Evolutionary conservation across 2,329 filamentous ascomycete genomes (phyloP).

Genomic region (Chaetomium globosum): DNA sequence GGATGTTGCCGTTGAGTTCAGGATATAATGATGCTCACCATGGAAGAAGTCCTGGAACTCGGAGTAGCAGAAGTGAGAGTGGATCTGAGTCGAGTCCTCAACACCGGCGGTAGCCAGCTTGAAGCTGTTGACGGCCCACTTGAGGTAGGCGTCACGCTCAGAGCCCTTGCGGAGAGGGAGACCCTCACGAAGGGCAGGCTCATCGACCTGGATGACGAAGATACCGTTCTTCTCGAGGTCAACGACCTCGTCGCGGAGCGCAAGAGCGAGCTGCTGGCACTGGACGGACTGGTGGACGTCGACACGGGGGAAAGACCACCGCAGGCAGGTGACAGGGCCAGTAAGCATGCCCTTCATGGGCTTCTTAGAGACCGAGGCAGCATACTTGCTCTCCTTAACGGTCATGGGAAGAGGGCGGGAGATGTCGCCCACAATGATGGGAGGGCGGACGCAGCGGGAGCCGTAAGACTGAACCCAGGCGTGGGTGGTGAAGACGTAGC

Average conservation of each 20-base stretch:
- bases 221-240: constrained; percentile 97
- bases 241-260: constrained; percentile 96
- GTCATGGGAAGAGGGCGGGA: constrained; percentile 97
- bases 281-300: constrained; percentile 99
- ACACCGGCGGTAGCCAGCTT: constrained; percentile 92
- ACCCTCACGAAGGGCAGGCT: constrained; percentile 98
- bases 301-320: constrained; percentile 99
- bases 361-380: constrained; percentile 92
- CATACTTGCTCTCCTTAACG: constrained; percentile 99
- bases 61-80: constrained; percentile 99
- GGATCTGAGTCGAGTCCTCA: constrained; percentile 94
- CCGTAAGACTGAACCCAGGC: constrained; percentile 98
- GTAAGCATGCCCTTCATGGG: constrained; percentile 99
- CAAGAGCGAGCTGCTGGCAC: constrained; percentile 97
- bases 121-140: constrained; percentile 98
- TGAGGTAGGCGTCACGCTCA: constrained; percentile 95
- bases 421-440: constrained; percentile 98
- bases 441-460: constrained; percentile 95
- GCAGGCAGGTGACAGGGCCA: constrained; percentile 95
- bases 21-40: constrained; percentile 44
- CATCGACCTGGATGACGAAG: constrained; percentile 98
- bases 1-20: neutral
- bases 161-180: constrained; percentile 91
- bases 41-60: constrained; percentile 99
- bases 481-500: constrained; percentile 98